Percentiles rank a stretch among this genome's conserved stretches.
Conservation (phyloP, 73 alveolate species). For the Effrenium voratum region DNA sequence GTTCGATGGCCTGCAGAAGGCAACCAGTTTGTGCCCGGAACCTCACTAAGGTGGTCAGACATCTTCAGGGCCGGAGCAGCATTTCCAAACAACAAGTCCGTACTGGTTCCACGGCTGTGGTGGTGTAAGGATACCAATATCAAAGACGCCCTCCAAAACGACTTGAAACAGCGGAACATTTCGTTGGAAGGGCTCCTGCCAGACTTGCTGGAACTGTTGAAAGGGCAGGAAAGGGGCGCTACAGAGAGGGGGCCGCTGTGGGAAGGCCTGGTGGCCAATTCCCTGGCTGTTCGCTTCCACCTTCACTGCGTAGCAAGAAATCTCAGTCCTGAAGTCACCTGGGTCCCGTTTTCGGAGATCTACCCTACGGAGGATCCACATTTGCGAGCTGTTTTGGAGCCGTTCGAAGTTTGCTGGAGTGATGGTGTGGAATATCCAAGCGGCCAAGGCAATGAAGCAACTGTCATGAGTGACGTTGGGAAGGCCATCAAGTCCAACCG, state of each 20-base stretch:
- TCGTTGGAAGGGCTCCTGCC: conserved; percentile 55
- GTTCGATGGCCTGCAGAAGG: conserved; percentile 28
- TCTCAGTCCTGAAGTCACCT: not conserved
- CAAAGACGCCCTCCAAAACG: not conserved
- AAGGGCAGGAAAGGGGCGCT: not conserved
- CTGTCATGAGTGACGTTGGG: conserved; percentile 31
- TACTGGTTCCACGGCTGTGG: conserved; percentile 53
- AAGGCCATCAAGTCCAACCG: conserved; percentile 32
- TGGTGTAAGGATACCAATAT: not conserved
- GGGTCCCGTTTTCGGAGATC: conserved; percentile 41
- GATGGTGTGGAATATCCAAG: conserved; percentile 47
- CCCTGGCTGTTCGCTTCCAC: conserved; percentile 47
- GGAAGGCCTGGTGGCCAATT: conserved; percentile 54
- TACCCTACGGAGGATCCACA: conserved; percentile 33
- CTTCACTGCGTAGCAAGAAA: conserved; percentile 14
- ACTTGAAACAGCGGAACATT: conserved; percentile 11
- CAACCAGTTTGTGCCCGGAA: not conserved
- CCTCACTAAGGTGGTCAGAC: conserved; percentile 2
- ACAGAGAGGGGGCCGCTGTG: conserved; percentile 35
- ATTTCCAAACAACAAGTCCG: not conserved
- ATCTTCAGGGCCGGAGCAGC: conserved; percentile 54
- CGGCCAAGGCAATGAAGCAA: conserved; percentile 31
- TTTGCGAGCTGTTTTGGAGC: conserved; percentile 28
- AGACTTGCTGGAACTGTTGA: conserved; percentile 5
- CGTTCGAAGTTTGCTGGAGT: conserved; percentile 58